Base-by-base conservation (phyloP, 768 basidiomycete species). In the Hericium rajendrae region DNA sequence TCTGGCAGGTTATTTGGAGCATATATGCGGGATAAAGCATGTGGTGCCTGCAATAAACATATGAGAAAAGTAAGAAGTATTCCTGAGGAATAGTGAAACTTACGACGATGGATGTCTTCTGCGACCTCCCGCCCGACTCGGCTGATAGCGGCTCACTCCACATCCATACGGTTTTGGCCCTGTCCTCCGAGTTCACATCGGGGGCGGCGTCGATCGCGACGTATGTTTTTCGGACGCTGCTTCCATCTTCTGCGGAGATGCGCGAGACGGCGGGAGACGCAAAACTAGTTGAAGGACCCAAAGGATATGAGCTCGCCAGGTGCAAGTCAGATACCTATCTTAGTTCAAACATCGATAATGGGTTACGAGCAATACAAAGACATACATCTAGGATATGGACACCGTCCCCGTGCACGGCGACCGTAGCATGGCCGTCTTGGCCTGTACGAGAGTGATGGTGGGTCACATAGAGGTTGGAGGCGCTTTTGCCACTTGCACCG, bases 341-440 rank as follows among this genome's bases (percentile, higher is more conserved):
- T 16, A 13, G n/a, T 41, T 53, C 32, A 18, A 38, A n/a, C 49
- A n/a, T 20, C 38, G 20, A 20, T 46, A 37, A 11, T 8, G 32
- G 43, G 5, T 32, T 20, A 38, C 51, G 53, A 37, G 18, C 16
- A 49, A 28, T n/a, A 50, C 24, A 41, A 40, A 24, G 18, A 74
- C 78, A 64, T 65, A 90, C 88, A 67, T 91, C 85, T 57, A 87
- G 69, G 48, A 91, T 67, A 70, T 91, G 87, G 40, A 91, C 72
- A 32, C 89, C 89, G 56, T 91, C 87, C 60, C 77, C 79, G 59
- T 89, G 86, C 12, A 77, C 84, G 13, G 86, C 78, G 55, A 88
- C 75, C 0, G 86, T 86, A 43, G 79, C 83, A 73, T 78, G 78
- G 26, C 82, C 79, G 40, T 85, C 82, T 46, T 57, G 73, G 51